phyloP scores from a whole-genome alignment of 2,329 filamentous ascomycete genomes.

The Neophaeococcomyces aloes region DNA sequence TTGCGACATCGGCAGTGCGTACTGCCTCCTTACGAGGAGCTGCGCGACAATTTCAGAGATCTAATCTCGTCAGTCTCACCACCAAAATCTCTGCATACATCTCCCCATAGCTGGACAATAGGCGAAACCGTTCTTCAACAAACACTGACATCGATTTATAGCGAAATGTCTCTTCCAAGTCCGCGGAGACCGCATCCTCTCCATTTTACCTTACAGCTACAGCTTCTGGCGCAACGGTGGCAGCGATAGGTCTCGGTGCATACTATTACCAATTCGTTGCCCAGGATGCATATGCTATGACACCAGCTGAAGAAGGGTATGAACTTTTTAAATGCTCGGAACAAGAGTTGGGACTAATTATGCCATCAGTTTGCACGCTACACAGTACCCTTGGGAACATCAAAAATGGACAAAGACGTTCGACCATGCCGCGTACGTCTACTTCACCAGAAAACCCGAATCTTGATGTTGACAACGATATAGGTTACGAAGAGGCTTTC shows the following conservation, averaged over 20 bases:
- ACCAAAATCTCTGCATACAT: constrained; percentile 22
- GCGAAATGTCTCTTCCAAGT: constrained; percentile 56
- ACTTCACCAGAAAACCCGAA: constrained; percentile 2
- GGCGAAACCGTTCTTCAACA: constrained; percentile 11
- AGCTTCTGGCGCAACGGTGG: constrained; percentile 72
- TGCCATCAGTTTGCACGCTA: constrained; percentile 67
- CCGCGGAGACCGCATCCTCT: constrained; percentile 59
- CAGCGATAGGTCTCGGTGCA: constrained; percentile 78
- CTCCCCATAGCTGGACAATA: constrained; percentile 24
- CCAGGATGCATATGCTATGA: constrained; percentile 74
- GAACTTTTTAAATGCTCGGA: constrained; percentile 32
- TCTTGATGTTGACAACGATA: constrained; percentile 20
- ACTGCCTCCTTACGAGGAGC: constrained; percentile 75
- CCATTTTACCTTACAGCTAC: constrained; percentile 76
- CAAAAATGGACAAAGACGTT: constrained; percentile 86
- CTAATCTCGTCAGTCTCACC: constrained; percentile 61
- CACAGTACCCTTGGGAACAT: constrained; percentile 93
- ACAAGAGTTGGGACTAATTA: constrained; percentile 23
- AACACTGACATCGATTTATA: constrained; percentile 23
- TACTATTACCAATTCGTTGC: constrained; percentile 99
- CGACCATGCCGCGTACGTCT: constrained; percentile 84
- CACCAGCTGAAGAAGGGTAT: constrained; percentile 96
- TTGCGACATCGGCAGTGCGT: constrained; percentile 85
- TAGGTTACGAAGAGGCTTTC: constrained; percentile 96
- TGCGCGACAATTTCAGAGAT: constrained; percentile 60